Conservation (phyloP, 2,329 filamentous ascomycete species). For the Elsinoe arachidis region DNA sequence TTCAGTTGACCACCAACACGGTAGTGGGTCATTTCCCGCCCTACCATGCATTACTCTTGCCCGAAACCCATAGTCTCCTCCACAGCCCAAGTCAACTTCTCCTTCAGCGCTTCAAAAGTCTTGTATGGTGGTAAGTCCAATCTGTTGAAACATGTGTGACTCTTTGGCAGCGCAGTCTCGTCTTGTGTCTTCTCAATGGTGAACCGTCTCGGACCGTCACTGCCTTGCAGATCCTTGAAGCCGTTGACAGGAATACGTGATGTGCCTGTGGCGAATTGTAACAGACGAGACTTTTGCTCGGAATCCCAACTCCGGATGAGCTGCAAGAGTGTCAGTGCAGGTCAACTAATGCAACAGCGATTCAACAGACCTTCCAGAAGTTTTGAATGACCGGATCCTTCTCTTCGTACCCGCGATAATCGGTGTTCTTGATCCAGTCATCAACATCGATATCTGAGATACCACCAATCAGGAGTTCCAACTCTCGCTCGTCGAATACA, state of each 20-base stretch:
- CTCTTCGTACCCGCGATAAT: slow-evolving; percentile 97
- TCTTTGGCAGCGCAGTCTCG: slow-evolving; percentile 82
- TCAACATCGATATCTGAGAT: slow-evolving; percentile 99
- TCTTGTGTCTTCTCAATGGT: slow-evolving; percentile 98
- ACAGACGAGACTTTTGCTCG: slow-evolving; percentile 89
- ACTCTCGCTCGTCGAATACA: slow-evolving; percentile 94
- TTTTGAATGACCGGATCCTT: slow-evolving; percentile 94
- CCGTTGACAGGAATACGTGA: slow-evolving; percentile 97
- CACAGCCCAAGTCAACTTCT: slow-evolving; percentile 91
- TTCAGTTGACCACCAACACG: neutral
- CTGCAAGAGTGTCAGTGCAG: slow-evolving; percentile 25
- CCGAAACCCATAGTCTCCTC: slow-evolving; percentile 99
- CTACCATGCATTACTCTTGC: slow-evolving; percentile 61
- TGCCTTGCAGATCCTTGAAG: slow-evolving; percentile 97
- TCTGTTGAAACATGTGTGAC: slow-evolving; percentile 98
- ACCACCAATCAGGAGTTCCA: slow-evolving; percentile 92
- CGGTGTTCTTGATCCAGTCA: slow-evolving; percentile 99
- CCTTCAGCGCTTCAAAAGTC: slow-evolving; percentile 69
- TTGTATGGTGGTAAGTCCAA: slow-evolving; percentile 93
- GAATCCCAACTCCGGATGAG: slow-evolving; percentile 94
- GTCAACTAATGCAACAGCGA: neutral
- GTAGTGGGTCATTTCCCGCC: neutral
- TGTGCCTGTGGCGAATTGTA: slow-evolving; percentile 96
- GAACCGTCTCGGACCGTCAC: slow-evolving; percentile 87
- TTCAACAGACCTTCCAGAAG: slow-evolving; percentile 74